phyloP scores from a whole-genome alignment of 805 yeast species.

The Jamesozyma lodderae region DNA sequence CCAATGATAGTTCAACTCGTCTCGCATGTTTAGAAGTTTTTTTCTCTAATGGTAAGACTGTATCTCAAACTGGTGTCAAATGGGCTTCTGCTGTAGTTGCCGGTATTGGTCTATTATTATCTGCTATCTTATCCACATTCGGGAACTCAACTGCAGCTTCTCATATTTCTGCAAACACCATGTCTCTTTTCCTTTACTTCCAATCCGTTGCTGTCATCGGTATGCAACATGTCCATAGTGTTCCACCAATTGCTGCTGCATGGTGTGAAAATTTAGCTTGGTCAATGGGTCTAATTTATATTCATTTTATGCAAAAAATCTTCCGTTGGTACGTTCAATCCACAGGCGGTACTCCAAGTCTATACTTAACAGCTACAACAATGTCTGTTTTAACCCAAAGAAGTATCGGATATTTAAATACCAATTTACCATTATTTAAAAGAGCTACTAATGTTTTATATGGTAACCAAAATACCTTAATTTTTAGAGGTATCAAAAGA shows the following conservation, averaged over 20 bases:
- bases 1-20: constrained; percentile 33
- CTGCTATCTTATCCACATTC: constrained; percentile 73
- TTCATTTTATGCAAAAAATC: constrained; percentile 73
- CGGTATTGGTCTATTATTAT: constrained; percentile 71
- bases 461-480: constrained; percentile 52
- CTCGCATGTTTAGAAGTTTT: constrained; percentile 71
- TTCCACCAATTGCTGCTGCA: constrained; percentile 90
- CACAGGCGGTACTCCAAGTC: constrained; percentile 82
- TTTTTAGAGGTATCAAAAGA: constrained; percentile 81
- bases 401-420: constrained; percentile 21
- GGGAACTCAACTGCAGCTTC: constrained; percentile 90
- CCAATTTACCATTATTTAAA: constrained; percentile 23
- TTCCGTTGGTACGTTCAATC: constrained; percentile 81
- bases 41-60: constrained; percentile 72
- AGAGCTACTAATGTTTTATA: constrained; percentile 34
- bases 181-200: constrained; percentile 77
- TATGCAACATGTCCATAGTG: constrained; percentile 77
- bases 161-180: constrained; percentile 82
- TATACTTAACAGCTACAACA: constrained; percentile 54
- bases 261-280: constrained; percentile 92
- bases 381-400: constrained; percentile 67
- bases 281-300: constrained; percentile 87
- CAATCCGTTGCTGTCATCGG: constrained; percentile 79
- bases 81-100: constrained; percentile 94
- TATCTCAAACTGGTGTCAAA: constrained; percentile 70